Evolutionary conservation across 371 early-diverging fungal genomes (phyloP), one percentile per base, ranked within the genome.

Genomic region (Mortierella sp.): DNA sequence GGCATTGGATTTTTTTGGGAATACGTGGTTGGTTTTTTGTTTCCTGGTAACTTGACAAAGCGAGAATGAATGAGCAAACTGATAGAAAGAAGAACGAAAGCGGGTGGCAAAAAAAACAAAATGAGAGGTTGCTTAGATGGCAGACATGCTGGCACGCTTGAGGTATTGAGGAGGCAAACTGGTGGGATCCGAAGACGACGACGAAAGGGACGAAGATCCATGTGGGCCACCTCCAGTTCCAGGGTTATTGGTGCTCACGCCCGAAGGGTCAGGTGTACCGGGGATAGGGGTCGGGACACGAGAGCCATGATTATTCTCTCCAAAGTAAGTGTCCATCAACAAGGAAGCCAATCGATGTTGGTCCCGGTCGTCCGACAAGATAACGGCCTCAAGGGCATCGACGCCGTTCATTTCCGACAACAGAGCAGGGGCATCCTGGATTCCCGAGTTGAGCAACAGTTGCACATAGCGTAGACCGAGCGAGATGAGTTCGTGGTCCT

Each of bases 401-500:
- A 86, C 78, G 19, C 86, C 86, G 53, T 83, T 72, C 76, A 82
- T 69, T 28, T 77, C 78, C 2, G 79, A 73, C 5, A 85, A 50
- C 61, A 85, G 26, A 0, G 79, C 75, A 3, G 82, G 79, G 0
- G 81, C 84, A 46, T 88, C 82, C 11, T 77, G 75, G 34, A 87
- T 87, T 6, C 74, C 76, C n/a, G 86, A 78, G 70, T 76, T 87
- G 74, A 91, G 79, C 28, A 92, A 53, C n/a, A 91, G 57, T 44
- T 90, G 88, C 21, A 91, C 82, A 69, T 90, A 92, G 5, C 88
- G 82, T 1, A 92, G 80, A 16, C 90, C 92, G 6, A 92, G 80
- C 3, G 82, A 79, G 61, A 91, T 88, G 28, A 88, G 71, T n/a
- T 89, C 89, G 0, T 80, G 74, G 67, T 91, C 92, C 73, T 92